phyloP scores from a whole-genome alignment of 805 yeast genomes.

The Kodamaea laetipori region DNA sequence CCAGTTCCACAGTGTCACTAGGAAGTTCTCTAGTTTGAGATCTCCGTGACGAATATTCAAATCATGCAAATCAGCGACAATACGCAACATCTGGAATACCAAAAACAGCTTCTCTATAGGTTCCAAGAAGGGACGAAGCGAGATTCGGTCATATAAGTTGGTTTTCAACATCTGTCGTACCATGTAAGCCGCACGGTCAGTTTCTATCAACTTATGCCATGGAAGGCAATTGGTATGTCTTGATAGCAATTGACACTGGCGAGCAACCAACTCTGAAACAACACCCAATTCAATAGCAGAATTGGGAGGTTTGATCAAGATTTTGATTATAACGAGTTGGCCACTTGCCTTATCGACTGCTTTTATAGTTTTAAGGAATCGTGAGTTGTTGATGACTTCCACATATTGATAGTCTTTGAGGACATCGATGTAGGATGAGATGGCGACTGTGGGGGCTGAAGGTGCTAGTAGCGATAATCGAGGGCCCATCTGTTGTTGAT shows the following conservation, averaged over 20 bases:
- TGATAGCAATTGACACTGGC: constrained; percentile 42
- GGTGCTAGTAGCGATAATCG: constrained; percentile 85
- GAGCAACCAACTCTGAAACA: constrained; percentile 30
- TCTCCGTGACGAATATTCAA: constrained; percentile 79
- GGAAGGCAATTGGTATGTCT: constrained; percentile 66
- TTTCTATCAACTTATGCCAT: constrained; percentile 73
- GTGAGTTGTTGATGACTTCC: constrained; percentile 72
- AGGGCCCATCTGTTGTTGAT: constrained; percentile 67
- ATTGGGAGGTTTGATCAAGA: constrained; percentile 70
- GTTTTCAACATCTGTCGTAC: constrained; percentile 79
- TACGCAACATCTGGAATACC: constrained; percentile 73
- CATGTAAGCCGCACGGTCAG: constrained; percentile 89
- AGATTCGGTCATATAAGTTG: constrained; percentile 82
- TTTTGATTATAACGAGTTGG: constrained; percentile 67
- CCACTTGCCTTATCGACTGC: constrained; percentile 72
- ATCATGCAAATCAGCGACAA: constrained; percentile 64
- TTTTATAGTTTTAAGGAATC: constrained; percentile 83
- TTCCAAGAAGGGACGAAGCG: constrained; percentile 85
- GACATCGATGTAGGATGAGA: constrained; percentile 85
- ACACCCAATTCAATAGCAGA: constrained; percentile 26
- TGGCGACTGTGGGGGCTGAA: constrained; percentile 87
- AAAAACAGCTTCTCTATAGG: constrained; percentile 82
- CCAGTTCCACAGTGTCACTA: constrained; percentile 92
- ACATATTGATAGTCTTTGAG: constrained; percentile 74
- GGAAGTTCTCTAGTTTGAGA: constrained; percentile 83